phyloP scores from a whole-genome alignment of 805 yeast species.

The Nakazawaea pomicola region DNA sequence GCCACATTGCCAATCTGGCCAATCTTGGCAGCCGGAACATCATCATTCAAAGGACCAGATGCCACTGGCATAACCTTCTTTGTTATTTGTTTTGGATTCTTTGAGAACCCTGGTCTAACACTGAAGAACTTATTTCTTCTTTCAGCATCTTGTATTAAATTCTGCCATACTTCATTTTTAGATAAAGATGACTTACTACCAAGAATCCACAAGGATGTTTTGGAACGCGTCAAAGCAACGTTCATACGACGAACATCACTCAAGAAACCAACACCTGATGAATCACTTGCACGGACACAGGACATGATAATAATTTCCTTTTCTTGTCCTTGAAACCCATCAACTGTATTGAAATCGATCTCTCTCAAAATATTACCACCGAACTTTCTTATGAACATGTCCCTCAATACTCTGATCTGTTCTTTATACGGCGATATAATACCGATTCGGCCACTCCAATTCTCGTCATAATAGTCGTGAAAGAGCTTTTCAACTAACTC shows the following conservation, averaged over 20 bases:
- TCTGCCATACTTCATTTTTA: conserved; percentile 68
- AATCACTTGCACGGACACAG: conserved; percentile 84
- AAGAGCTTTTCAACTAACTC: conserved; percentile 58
- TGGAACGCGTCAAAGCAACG: conserved; percentile 93
- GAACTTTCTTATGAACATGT: conserved; percentile 49
- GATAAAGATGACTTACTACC: conserved; percentile 70
- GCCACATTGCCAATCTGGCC: too few relatives aligned
- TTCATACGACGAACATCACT: conserved; percentile 94
- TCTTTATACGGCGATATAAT: conserved; percentile 93
- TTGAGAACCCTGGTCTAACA: conserved; percentile 24
- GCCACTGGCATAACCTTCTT: too few relatives aligned
- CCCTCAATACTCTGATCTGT: conserved; percentile 60
- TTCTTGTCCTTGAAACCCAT: conserved; percentile 98
- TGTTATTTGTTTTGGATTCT: not conserved
- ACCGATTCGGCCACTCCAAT: conserved; percentile 75
- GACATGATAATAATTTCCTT: conserved; percentile 91
- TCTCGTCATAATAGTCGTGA: conserved; percentile 37
- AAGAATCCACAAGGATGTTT: conserved; percentile 85
- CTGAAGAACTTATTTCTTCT: conserved; percentile 30
- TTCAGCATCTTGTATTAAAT: conserved; percentile 62
- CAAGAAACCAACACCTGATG: conserved; percentile 77
- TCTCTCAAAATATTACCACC: conserved; percentile 61
- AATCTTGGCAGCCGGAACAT: too few relatives aligned
- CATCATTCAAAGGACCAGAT: too few relatives aligned
- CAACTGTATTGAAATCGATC: conserved; percentile 90